Base-by-base conservation (phyloP, 192 early-diverging fungal species). In the Allomyces macrogynus region DNA sequence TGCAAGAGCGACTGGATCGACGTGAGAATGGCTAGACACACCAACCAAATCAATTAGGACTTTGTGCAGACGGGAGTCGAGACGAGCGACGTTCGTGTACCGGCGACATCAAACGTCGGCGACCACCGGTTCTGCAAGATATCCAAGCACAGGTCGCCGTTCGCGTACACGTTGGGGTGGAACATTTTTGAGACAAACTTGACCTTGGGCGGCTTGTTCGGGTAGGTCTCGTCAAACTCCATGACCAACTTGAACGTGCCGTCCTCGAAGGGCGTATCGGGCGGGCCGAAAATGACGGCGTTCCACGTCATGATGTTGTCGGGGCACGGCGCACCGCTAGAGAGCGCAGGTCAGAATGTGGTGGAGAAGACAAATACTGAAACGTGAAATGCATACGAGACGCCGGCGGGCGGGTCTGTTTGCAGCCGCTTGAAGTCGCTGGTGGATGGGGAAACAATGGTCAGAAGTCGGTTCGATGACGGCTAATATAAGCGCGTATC, bases 291-390 rank as follows among this genome's bases (percentile, higher is more conserved):
- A 72, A 99, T 99, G n/a, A 99, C 93, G 16, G 94, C 95, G 71
- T 99, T 97, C 95, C 95, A 96, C 60, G 90, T 66, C 80, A 96
- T 87, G 66, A 98, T 95, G 72, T 98, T 98, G 80, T 98, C 93
- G 1, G 89, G 80, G 71, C 88, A 90, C 16, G 95, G 95, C 0
- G 92, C 87, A 22, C 93, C 95, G 12, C 85, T 85, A 62, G 42
- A 25, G 3, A 65, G 3, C 65, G 23, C 61, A 20, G 20, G 65
- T 62, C 57, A 65, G 24, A 16, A 60, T 42, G 61, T 20, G 25
- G 43, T 60, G 26, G 32, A 10, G 22, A 42, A 57, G 18, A 20
- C 20, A 9, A 23, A 25, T 23, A 24, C 18, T n/a, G 32, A 40
- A 23, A 3, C 32, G 1, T 14, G 22, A 4, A 57, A 24, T 25